Conservation (phyloP, 2,329 filamentous ascomycete species). For the Stachybotrys echinatus region DNA sequence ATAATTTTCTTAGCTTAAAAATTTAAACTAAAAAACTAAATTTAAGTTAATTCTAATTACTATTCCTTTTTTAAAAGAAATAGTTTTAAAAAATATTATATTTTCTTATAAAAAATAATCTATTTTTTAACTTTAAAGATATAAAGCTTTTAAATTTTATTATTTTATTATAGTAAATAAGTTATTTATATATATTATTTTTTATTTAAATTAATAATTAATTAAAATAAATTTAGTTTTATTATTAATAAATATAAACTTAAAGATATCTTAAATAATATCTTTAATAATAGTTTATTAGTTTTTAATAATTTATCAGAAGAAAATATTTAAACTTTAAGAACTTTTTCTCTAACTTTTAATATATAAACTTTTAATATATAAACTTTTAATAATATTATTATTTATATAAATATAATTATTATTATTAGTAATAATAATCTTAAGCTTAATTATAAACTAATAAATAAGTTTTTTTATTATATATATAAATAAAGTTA, state of each 20-base stretch:
- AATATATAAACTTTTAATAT: background rate
- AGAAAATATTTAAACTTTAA: background rate
- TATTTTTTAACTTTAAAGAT: too few relatives aligned
- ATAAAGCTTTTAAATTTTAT: background rate
- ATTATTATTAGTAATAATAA: background rate
- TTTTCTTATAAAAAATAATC: too few relatives aligned
- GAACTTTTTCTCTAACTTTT: background rate
- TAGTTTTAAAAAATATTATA: too few relatives aligned
- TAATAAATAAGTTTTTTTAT: background rate
- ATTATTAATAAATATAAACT: background rate
- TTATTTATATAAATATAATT: background rate
- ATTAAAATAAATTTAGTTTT: background rate
- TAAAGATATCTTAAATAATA: background rate
- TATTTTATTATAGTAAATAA: background rate
- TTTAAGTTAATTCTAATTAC: too few relatives aligned
- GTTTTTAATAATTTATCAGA: background rate
- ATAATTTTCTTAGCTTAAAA: too few relatives aligned
- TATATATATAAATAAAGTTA: too few relatives aligned
- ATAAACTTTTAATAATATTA: background rate
- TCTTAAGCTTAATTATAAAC: background rate
- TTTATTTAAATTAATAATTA: slow-evolving; percentile 1
- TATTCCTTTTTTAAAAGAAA: too few relatives aligned
- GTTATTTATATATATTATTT: background rate
- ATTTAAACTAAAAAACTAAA: too few relatives aligned
- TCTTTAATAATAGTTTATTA: background rate